A percentile compares a stretch with the other conserved stretches of the same genome.
Evolutionary conservation across 495 filamentous ascomycete genomes (phyloP).

Genomic region (Penicillium simplicissimum): DNA sequence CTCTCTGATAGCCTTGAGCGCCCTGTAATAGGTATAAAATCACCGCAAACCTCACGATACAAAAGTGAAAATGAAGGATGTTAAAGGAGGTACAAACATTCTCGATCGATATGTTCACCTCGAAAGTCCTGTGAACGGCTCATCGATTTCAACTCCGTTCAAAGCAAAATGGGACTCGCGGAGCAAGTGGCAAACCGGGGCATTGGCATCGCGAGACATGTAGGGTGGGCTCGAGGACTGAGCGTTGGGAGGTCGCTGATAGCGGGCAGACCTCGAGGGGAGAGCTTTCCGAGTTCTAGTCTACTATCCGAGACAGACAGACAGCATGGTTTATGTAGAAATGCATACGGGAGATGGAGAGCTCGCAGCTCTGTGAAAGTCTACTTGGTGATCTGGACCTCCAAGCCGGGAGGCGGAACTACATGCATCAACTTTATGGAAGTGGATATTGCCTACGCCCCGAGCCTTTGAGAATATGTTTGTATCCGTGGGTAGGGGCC

Average conservation of each 20-base stretch:
- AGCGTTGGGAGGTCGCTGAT: slow-evolving; percentile 7
- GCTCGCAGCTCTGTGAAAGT: slow-evolving; percentile 3
- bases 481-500: not conserved
- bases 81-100: not conserved
- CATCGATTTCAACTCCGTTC: not conserved
- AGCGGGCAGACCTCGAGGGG: slow-evolving; percentile 16
- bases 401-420: not conserved
- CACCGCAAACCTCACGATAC: not conserved
- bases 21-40: not conserved
- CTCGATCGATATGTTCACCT: not conserved
- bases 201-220: slow-evolving; percentile 12
- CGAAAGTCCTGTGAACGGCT: not conserved
- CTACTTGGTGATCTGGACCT: not conserved
- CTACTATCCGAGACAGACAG: slow-evolving; percentile 32
- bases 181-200: slow-evolving; percentile 5
- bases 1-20: not conserved
- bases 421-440: not conserved
- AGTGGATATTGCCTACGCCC: not conserved
- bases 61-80: not conserved
- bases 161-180: not conserved
- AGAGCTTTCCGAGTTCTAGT: slow-evolving; percentile 19
- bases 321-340: slow-evolving; percentile 17
- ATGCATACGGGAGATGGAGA: slow-evolving; percentile 13
- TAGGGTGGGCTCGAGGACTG: slow-evolving; percentile 21
- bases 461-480: not conserved